Base-by-base conservation (phyloP, 2,329 filamentous ascomycete species). In the Fusarium sacchari region DNA sequence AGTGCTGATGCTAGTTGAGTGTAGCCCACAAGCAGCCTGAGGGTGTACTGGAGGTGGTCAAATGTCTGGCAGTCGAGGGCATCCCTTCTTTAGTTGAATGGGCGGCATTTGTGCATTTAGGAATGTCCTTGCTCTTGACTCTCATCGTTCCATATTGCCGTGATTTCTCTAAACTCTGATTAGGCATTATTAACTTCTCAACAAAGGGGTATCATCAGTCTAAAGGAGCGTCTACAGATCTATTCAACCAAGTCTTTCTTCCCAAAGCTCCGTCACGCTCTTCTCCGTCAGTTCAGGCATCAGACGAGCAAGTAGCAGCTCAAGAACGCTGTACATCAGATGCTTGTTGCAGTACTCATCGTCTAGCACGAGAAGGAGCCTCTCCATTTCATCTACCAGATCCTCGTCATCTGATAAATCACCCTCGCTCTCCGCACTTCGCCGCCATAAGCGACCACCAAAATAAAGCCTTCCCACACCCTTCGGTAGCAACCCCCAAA, bases 291-390 rank as follows among this genome's bases (percentile, higher is more conserved):
- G 81, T 83, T 99, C 96, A 9, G 96, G 96, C 79, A 97, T 89
- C 70, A 98, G 82, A 73, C 92, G 90, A 64, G 94, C 89, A n/a
- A 98, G 85, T 5, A 97, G 81, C 65, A 96, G 83, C 83, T 99
- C 96, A 39, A 98, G 84, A 53, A 96, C 86, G 49, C 90, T 87
- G 79, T 97, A 97, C 76, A 97, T 85, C 37, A 98, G 85, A 83
- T 98, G 95, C 84, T 95, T 97, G 83, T 99, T 99, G 83, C 95
- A 92, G 83, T 97, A 97, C 58, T 88, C 86, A 82, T 98, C 95
- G 22, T 89, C 89, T 74, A 97, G 92, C 42, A 95, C 86, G 76
- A 93, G 90, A 52, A 98, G 86, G 50, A 95, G 85, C 32, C 88
- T 84, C 78, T 91, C 89, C 72, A 94, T 87, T 75, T 92, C 88